phyloP scores from a whole-genome alignment of 2,329 filamentous ascomycete genomes.

The Fusarium armeniacum region DNA sequence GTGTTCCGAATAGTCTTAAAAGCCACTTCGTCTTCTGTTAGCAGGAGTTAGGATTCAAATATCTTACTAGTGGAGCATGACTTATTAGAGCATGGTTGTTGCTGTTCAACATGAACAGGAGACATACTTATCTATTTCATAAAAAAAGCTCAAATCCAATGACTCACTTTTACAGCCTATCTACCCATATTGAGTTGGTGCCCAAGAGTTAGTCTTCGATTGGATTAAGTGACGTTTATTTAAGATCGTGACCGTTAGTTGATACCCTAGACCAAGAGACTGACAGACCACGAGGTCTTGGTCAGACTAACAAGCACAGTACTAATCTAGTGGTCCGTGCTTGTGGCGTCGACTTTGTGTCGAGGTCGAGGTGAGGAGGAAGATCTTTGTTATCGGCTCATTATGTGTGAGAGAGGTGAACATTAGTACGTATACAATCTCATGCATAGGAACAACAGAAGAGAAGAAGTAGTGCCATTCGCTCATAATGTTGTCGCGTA shows the following conservation, averaged over 20 bases:
- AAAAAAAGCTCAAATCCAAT: background rate
- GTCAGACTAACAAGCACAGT: conserved; percentile 2
- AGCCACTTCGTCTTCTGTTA: background rate
- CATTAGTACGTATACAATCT: no score
- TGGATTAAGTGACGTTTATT: conserved; percentile 9
- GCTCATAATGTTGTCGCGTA: no score
- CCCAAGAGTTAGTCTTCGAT: background rate
- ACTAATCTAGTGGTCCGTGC: no score
- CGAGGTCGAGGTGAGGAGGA: no score
- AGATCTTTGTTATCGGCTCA: no score
- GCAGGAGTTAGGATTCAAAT: background rate
- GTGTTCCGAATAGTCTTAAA: background rate
- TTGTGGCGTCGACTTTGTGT: no score
- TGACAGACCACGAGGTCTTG: conserved; percentile 27
- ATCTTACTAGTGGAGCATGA: background rate
- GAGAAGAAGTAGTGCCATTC: no score
- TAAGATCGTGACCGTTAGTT: conserved; percentile 15
- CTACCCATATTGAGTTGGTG: background rate
- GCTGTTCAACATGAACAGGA: background rate
- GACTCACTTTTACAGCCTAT: background rate
- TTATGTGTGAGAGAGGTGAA: no score
- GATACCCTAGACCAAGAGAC: conserved; percentile 29
- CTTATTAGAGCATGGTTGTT: background rate
- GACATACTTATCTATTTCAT: background rate
- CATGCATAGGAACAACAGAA: no score